These are phyloP conservation scores for Phytophthora sojae DNA, from an alignment of 352 stramenopile species.

Conservation along the genomic window DNA sequence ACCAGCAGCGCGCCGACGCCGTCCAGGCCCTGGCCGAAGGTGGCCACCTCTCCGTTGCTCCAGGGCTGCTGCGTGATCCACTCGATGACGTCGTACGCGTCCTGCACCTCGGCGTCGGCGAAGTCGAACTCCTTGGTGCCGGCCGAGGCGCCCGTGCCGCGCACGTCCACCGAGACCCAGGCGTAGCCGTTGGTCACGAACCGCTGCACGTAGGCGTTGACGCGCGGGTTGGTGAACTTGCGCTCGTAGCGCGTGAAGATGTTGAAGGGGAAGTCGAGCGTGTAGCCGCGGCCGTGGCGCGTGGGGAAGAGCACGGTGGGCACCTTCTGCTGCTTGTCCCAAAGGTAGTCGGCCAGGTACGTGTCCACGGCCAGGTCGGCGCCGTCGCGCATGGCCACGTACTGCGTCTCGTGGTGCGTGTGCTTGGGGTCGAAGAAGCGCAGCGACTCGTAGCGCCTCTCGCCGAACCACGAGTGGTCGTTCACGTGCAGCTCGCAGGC, in stretches of 20 bases:
- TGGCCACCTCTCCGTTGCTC: constrained; percentile 81
- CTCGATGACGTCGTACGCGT: constrained; percentile 81
- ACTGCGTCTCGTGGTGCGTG: constrained; percentile 76
- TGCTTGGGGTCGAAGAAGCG: constrained; percentile 82
- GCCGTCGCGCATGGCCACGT: constrained; percentile 76
- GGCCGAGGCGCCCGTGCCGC: constrained; percentile 76
- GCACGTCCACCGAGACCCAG: constrained; percentile 81
- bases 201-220: constrained; percentile 74
- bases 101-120: constrained; percentile 68
- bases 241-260: constrained; percentile 69
- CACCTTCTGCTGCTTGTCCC: constrained; percentile 63
- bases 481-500: constrained; percentile 68
- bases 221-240: constrained; percentile 85
- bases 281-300: constrained; percentile 82
- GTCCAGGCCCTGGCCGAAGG: constrained; percentile 78
- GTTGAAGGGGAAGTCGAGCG: constrained; percentile 82
- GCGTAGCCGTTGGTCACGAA: constrained; percentile 81
- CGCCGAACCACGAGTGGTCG: constrained; percentile 77
- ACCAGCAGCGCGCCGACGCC: constrained; percentile 71
- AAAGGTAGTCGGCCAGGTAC: constrained; percentile 76
- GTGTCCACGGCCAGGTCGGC: constrained; percentile 77
- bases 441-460: constrained; percentile 71
- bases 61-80: constrained; percentile 84
- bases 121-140: constrained; percentile 77
- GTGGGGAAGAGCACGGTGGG: constrained; percentile 78